Percentiles rank a stretch among this genome's conserved stretches.
Conservation (phyloP, 768 basidiomycete genomes). For the Tulasnella sp. region DNA sequence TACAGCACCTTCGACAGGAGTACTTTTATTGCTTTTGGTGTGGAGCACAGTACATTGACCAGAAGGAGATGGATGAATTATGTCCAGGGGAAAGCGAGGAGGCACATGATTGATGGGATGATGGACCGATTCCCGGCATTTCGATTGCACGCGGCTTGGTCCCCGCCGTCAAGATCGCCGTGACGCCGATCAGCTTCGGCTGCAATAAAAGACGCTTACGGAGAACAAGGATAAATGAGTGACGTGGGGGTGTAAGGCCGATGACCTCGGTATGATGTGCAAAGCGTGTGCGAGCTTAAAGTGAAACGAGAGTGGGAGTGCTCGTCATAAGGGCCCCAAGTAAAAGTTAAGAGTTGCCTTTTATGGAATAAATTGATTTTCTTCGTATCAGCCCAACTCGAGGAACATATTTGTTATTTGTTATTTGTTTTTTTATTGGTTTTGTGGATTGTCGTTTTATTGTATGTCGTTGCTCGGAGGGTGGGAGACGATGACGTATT, state of each 20-base stretch:
- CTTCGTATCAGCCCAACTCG: background rate
- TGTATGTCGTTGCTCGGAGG: background rate
- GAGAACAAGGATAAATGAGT: background rate
- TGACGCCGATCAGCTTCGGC: background rate
- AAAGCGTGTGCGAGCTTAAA: background rate
- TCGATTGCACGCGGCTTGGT: background rate
- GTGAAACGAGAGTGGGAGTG: background rate
- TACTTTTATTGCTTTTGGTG: constrained; percentile 87
- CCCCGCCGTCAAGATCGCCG: background rate
- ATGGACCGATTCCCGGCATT: background rate
- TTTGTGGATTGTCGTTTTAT: background rate
- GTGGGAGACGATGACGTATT: background rate
- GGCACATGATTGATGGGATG: constrained; percentile 52
- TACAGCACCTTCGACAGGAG: constrained; percentile 63
- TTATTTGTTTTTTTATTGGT: background rate
- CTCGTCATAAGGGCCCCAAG: background rate
- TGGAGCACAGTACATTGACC: constrained; percentile 60
- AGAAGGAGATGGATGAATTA: constrained; percentile 49
- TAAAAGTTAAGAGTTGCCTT: background rate
- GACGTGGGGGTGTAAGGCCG: background rate
- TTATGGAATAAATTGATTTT: background rate
- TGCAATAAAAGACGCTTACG: background rate
- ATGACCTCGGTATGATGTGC: background rate
- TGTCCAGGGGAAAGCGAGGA: constrained; percentile 76
- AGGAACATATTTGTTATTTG: background rate